Evolutionary conservation across 768 basidiomycete species (phyloP), one percentile per base, ranked within the genome.

Genomic region (Vararia minispora): DNA sequence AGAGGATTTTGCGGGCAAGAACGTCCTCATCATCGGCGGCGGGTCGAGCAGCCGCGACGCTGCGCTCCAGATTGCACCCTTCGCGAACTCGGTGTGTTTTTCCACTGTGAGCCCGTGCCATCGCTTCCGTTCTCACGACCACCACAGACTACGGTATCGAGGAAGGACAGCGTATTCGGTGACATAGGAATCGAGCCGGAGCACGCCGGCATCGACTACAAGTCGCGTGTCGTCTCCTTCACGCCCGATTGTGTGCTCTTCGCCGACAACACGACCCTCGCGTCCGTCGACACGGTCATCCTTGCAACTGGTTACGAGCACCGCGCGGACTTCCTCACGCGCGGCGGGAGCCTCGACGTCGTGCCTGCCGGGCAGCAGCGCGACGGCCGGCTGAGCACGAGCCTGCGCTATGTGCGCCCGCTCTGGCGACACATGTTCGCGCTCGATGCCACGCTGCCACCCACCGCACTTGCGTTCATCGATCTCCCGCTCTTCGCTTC

Each of bases 271-370:
- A 63, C 68, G 1, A 41, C 50, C 1, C 40, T 62, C 3, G 26
- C 41, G 13, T 57, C 63, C 28, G 62, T 71, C 21, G 69, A 76
- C 41, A 47, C 60, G 5, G 56, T 79, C 25, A 47, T 77, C 20
- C 63, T 76, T 11, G 72, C 56, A 0, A 77, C 73, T 0, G 76
- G 76, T 6, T 78, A 78, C 49, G 60, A 74, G 40, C 43, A 68
- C 34, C 61, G 59, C 16, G 57, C 73, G 6, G 74, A 74, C 0
- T 76, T 76, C 63, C 53, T 67, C 21, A 44, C 49, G 33, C 30
- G 26, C 40, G 18, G 10, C 43, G 18, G 43, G 21, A 23, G 54
- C 49, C 48, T 53, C 49, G 13, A 44, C 49, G 7, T 52, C 44
- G 16, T 48, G 53, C 12, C 33, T 25, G 11, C 23, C 45, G 11